Conservation (phyloP, 1,139 yeast species). For the Wickerhamomyces sp. region DNA sequence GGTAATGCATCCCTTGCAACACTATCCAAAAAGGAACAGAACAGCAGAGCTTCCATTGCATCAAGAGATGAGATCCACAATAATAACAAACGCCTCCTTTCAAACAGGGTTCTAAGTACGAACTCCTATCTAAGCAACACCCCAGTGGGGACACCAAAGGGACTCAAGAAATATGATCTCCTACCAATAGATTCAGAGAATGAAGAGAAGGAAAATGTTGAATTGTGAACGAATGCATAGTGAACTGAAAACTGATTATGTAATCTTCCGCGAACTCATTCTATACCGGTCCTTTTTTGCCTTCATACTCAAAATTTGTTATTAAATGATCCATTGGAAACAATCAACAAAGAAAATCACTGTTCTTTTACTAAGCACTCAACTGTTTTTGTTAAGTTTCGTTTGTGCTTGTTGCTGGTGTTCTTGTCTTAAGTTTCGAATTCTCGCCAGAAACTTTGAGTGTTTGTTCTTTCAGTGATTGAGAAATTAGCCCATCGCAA, state of each 20-base stretch:
- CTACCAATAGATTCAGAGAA: conserved; percentile 2
- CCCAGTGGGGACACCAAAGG: conserved; percentile 7
- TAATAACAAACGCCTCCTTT: conserved; percentile 5
- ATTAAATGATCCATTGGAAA: too few species aligned
- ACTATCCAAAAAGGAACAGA: conserved; percentile 15
- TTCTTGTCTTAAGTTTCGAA: not conserved
- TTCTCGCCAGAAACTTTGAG: not conserved
- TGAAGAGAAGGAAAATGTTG: conserved; percentile 1
- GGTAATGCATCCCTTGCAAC: conserved; percentile 29
- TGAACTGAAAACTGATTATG: not conserved
- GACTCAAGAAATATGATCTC: conserved; percentile 6
- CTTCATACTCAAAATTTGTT: not conserved
- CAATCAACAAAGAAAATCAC: not conserved
- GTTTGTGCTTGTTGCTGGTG: not conserved
- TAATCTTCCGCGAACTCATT: not conserved
- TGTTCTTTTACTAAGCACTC: too few species aligned
- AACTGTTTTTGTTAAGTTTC: too few species aligned
- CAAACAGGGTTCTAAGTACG: conserved; percentile 24
- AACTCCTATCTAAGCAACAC: conserved; percentile 19
- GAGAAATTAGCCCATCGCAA: not conserved
- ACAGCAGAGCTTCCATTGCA: not conserved
- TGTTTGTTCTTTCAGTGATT: not conserved
- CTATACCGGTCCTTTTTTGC: not conserved
- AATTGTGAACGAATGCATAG: not conserved
- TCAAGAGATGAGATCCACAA: conserved; percentile 3